Percentiles rank a stretch among this genome's conserved stretches.
phyloP scores from a whole-genome alignment of 1,284 basidiomycete genomes.

The Puccinia horiana region DNA sequence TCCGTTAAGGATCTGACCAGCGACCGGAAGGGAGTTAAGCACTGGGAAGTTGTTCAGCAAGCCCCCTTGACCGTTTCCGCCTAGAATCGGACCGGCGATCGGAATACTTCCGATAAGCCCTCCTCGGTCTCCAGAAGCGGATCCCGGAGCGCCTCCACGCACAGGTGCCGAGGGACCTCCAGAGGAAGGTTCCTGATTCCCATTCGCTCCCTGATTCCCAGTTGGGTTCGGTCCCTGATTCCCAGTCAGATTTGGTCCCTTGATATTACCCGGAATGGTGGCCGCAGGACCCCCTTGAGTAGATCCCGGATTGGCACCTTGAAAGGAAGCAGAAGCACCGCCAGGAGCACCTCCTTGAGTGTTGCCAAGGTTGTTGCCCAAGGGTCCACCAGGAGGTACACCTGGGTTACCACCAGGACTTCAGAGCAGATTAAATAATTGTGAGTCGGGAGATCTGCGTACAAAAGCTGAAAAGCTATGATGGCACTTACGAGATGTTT shows the following conservation, averaged over 20 bases:
- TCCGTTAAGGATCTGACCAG: not conserved
- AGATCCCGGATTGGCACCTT: not conserved
- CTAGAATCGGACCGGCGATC: too few relatives aligned
- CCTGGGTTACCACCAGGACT: not conserved
- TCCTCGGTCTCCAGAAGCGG: too few relatives aligned
- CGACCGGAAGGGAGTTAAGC: not conserved
- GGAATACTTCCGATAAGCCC: not conserved
- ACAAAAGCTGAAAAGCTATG: too few relatives aligned
- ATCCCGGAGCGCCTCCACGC: too few relatives aligned
- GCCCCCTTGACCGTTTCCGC: not conserved
- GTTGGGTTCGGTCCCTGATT: too few relatives aligned
- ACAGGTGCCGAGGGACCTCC: too few relatives aligned
- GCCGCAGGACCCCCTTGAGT: not conserved
- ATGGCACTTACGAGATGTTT: not conserved
- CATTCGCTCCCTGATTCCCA: too few relatives aligned
- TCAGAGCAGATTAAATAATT: too few relatives aligned
- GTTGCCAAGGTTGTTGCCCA: not conserved
- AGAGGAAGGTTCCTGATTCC: not conserved
- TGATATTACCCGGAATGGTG: too few relatives aligned
- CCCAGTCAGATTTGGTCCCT: too few relatives aligned
- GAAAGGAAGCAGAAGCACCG: not conserved
- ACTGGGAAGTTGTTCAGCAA: too few relatives aligned
- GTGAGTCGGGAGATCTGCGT: too few relatives aligned
- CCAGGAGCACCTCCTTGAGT: not conserved
- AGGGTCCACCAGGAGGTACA: not conserved